These are phyloP conservation scores for Magnaporthiopsis poae DNA, from an alignment of 2,329 filamentous ascomycete species.

Conservation along the genomic window DNA sequence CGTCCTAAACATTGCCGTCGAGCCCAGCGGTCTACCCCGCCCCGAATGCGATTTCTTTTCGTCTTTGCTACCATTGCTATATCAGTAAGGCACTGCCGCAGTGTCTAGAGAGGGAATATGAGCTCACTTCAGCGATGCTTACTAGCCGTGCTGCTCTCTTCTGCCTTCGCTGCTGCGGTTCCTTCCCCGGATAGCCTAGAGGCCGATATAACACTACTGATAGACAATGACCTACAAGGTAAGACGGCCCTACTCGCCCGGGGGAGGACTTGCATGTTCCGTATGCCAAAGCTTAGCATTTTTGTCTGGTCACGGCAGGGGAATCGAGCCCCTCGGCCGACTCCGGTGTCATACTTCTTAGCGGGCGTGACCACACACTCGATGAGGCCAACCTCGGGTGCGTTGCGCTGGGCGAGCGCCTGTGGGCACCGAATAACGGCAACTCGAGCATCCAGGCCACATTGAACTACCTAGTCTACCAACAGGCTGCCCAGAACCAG, in stretches of 20 bases:
- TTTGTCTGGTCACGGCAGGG: slow-evolving; percentile 18
- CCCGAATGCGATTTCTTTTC: not conserved
- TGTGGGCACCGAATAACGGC: slow-evolving; percentile 24
- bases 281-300: not conserved
- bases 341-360: slow-evolving; percentile 27
- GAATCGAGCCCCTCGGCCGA: slow-evolving; percentile 21
- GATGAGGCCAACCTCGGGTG: slow-evolving; percentile 23
- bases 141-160: slow-evolving; percentile 10
- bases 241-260: not conserved
- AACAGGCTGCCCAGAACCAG: slow-evolving; percentile 15
- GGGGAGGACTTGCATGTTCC: too few relatives aligned
- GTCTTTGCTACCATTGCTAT: not conserved
- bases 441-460: slow-evolving; percentile 21
- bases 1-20: not conserved
- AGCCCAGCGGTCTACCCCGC: too few relatives aligned
- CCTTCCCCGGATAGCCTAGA: slow-evolving; percentile 26
- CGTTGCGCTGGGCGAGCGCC: slow-evolving; percentile 27
- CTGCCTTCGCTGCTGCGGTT: slow-evolving; percentile 15
- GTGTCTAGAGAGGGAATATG: not conserved
- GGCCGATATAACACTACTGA: slow-evolving; percentile 27
- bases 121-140: not conserved
- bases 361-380: slow-evolving; percentile 16
- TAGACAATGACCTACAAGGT: slow-evolving; percentile 33
- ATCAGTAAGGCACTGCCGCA: not conserved
- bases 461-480: slow-evolving; percentile 28